A percentile compares a stretch with the other conserved stretches of the same genome.
Conservation (phyloP, 176 grass and related monocot genomes). For the Dendrocalamus sinicus region DNA sequence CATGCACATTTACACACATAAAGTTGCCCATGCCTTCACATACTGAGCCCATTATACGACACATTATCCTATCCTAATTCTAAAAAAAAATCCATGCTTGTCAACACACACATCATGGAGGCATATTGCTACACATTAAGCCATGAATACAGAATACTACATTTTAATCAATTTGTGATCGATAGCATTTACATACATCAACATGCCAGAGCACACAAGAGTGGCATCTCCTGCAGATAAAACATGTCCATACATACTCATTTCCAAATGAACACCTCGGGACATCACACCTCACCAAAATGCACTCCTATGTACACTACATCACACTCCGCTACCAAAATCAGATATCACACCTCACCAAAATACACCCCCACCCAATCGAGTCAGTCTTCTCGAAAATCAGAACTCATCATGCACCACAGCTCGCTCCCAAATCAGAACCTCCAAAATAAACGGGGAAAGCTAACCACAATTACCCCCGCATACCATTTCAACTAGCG, state of each 20-base stretch:
- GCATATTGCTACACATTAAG: neutral
- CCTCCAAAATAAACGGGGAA: neutral
- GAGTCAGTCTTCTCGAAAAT: neutral
- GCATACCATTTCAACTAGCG: neutral
- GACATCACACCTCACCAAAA: neutral
- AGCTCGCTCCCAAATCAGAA: neutral
- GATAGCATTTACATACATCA: neutral
- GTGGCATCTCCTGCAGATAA: neutral
- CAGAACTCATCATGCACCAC: neutral
- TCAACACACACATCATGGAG: neutral
- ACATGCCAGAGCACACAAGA: neutral
- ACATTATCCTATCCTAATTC: neutral
- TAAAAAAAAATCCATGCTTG: neutral
- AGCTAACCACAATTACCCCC: neutral
- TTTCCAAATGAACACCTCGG: neutral
- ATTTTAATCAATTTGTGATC: slow-evolving; percentile 30
- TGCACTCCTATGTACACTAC: neutral
- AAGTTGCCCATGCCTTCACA: neutral
- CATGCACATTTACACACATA: neutral
- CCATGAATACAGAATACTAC: slow-evolving; percentile 26
- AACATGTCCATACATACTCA: neutral
- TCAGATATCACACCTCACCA: neutral
- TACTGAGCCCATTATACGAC: neutral
- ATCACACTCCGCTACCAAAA: too few species aligned
- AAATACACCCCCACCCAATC: neutral